Conservation (phyloP, 495 filamentous ascomycete genomes). For the Penicillium daleae region DNA sequence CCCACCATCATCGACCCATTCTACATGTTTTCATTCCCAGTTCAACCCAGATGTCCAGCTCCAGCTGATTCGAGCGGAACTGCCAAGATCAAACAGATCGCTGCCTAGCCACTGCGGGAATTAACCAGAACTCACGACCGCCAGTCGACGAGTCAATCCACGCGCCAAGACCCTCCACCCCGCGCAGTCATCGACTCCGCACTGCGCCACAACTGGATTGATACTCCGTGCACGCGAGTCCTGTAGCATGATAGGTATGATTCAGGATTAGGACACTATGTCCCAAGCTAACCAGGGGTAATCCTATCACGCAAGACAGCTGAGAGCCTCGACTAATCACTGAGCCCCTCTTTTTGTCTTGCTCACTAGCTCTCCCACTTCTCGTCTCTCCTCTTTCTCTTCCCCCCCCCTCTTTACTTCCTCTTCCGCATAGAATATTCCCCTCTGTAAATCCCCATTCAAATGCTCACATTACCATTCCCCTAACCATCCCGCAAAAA, state of each 20-base stretch:
- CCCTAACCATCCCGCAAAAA: constrained; percentile 11
- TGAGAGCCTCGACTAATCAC: background rate
- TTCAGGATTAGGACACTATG: background rate
- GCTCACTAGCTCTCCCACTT: background rate
- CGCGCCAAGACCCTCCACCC: constrained; percentile 3
- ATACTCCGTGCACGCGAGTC: background rate
- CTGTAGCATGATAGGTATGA: background rate
- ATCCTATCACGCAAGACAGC: background rate
- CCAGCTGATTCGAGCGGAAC: constrained; percentile 5
- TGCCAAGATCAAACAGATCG: background rate
- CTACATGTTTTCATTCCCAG: too few relatives aligned
- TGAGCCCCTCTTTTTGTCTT: background rate
- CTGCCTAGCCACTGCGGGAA: constrained; percentile 4
- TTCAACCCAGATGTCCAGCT: background rate
- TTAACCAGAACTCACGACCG: background rate
- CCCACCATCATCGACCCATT: too few relatives aligned
- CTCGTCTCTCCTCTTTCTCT: background rate
- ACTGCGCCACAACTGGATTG: constrained; percentile 2
- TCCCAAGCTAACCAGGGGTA: background rate
- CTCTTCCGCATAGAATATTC: background rate
- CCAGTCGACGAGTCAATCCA: background rate
- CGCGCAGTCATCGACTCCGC: constrained; percentile 2
- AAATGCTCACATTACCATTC: background rate
- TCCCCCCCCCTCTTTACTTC: background rate
- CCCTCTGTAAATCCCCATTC: background rate